These are phyloP conservation scores for Postia placenta DNA, from an alignment of 768 basidiomycete species.

Conservation along the genomic window DNA sequence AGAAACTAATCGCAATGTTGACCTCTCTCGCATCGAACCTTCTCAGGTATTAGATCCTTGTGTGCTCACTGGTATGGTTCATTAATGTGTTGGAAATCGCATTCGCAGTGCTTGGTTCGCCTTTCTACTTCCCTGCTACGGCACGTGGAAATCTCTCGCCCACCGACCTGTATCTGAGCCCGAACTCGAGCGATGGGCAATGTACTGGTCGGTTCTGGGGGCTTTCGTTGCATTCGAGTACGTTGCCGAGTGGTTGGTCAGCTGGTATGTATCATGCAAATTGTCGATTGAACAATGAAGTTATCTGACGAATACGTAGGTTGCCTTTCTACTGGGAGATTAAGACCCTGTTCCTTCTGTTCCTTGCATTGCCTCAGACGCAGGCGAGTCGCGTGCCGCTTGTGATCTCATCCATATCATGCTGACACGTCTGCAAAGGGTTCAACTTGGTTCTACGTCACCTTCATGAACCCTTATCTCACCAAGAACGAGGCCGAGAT, in stretches of 20 bases:
- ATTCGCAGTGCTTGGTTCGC: conserved; percentile 61
- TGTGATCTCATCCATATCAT: neutral
- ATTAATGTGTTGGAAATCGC: neutral
- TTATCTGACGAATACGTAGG: conserved; percentile 32
- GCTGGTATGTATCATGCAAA: conserved; percentile 41
- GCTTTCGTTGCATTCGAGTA: conserved; percentile 58
- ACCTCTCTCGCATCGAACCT: conserved; percentile 43
- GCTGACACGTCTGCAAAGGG: conserved; percentile 37
- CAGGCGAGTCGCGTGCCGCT: conserved; percentile 34
- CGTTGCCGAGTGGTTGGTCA: conserved; percentile 54
- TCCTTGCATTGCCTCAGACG: conserved; percentile 63
- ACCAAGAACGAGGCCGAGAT: conserved; percentile 50
- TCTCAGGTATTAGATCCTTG: conserved; percentile 36
- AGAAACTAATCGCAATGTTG: conserved; percentile 33
- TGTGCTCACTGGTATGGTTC: conserved; percentile 13
- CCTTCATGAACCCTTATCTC: conserved; percentile 58
- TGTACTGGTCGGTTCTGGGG: conserved; percentile 63
- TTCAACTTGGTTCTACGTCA: conserved; percentile 57
- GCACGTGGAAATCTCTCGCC: conserved; percentile 62
- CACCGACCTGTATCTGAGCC: conserved; percentile 44
- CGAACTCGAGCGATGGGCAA: conserved; percentile 50
- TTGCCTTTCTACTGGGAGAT: conserved; percentile 74
- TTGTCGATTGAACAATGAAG: conserved; percentile 5
- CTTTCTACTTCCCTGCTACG: conserved; percentile 56
- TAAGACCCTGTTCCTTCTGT: conserved; percentile 63